Evolutionary conservation across 1,284 basidiomycete species (phyloP).

Genomic region (Sporisorium iseilematis-ciliati): DNA sequence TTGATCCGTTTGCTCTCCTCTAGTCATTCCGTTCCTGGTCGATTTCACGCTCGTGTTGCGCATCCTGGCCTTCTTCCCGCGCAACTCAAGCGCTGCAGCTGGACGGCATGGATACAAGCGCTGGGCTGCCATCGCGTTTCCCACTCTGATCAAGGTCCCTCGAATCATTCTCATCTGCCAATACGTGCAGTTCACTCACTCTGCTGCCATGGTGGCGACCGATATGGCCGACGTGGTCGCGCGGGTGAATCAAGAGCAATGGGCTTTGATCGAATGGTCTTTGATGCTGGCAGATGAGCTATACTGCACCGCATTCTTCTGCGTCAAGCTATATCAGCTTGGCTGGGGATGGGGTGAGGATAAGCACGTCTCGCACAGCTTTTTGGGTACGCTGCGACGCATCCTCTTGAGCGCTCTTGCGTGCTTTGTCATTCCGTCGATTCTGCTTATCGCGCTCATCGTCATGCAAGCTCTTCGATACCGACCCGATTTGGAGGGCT

Average conservation of each 20-base stretch:
- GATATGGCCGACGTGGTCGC: conserved; percentile 24
- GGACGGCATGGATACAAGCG: conserved; percentile 20
- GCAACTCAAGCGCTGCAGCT: conserved; percentile 6
- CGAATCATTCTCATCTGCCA: conserved; percentile 23
- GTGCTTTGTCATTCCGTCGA: conserved; percentile 28
- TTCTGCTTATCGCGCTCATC: conserved; percentile 33
- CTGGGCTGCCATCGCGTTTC: conserved; percentile 26
- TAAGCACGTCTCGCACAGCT: conserved; percentile 28
- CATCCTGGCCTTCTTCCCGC: conserved; percentile 36
- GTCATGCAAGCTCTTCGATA: conserved; percentile 23
- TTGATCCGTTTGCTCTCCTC: too few relatives aligned
- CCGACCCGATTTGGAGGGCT: conserved; percentile 31
- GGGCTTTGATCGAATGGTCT: conserved; percentile 26
- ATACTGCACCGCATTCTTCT: conserved; percentile 34
- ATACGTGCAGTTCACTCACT: conserved; percentile 23
- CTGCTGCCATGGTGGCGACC: background rate
- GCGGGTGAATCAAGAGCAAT: conserved; percentile 27
- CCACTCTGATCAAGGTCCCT: conserved; percentile 72
- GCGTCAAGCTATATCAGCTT: conserved; percentile 30
- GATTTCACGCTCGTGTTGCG: conserved; percentile 33
- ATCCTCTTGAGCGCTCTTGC: conserved; percentile 34
- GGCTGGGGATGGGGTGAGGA: conserved; percentile 45
- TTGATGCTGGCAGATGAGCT: conserved; percentile 40
- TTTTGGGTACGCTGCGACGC: conserved; percentile 22
- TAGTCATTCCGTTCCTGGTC: conserved; percentile 33